Evolutionary conservation across 2,329 filamentous ascomycete species (phyloP).

Genomic region (Amylocarpus encephaloides): DNA sequence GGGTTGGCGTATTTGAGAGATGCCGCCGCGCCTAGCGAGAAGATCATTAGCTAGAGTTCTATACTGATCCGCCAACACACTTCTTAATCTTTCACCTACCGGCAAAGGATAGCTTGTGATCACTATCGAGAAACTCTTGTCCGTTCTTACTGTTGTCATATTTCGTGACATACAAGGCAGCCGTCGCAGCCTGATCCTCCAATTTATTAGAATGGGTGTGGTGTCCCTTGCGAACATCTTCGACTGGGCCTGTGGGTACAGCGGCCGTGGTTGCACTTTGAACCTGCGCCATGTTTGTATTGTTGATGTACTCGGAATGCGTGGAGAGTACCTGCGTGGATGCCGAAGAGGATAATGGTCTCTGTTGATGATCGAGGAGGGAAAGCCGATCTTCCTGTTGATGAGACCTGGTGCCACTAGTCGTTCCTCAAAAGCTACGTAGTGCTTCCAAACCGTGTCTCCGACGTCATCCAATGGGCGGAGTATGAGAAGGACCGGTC

Average conservation of each 20-base stretch:
- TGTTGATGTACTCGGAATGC: not conserved
- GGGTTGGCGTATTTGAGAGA: conserved; percentile 67
- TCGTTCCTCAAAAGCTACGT: not conserved
- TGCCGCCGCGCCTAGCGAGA: conserved; percentile 46
- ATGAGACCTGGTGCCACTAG: not conserved
- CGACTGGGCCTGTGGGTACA: conserved; percentile 15
- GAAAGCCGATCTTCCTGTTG: not conserved
- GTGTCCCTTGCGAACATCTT: conserved; percentile 16
- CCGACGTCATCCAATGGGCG: no score
- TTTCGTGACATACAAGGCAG: conserved; percentile 51
- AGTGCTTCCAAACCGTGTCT: no score
- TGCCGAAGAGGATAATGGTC: no score
- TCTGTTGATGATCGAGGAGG: no score
- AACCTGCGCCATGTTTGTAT: not conserved
- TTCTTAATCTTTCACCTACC: not conserved
- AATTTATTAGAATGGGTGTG: conserved; percentile 26
- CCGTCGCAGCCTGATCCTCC: conserved; percentile 48
- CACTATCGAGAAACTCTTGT: not conserved
- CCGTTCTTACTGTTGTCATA: conserved; percentile 14
- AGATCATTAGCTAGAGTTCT: not conserved
- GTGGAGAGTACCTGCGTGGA: no score
- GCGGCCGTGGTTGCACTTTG: conserved; percentile 9
- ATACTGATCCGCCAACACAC: not conserved
- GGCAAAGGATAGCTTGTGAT: conserved; percentile 5
- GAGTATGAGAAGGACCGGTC: no score